Conservation (phyloP, 352 stramenopile species). For the Phytophthora meadii region DNA sequence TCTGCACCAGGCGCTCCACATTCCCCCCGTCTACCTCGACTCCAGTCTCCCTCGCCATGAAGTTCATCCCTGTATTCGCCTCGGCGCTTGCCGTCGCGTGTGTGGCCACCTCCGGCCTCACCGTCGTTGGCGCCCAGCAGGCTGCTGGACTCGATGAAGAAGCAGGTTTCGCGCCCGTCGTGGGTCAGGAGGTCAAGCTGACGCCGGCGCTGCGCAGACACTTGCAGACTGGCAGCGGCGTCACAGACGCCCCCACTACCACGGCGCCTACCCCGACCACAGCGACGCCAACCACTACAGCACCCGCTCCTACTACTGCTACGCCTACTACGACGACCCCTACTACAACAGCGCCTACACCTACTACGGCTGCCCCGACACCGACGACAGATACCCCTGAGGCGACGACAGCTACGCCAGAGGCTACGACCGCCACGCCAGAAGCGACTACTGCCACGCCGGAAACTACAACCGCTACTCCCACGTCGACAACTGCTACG, state of each 20-base stretch:
- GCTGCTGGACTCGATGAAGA: conserved; percentile 13
- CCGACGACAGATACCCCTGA: conserved; percentile 2
- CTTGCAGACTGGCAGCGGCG: conserved; percentile 31
- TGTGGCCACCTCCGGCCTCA: conserved; percentile 19
- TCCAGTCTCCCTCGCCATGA: conserved; percentile 29
- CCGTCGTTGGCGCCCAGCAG: neutral
- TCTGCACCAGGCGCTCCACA: conserved; percentile 11
- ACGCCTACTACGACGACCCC: conserved; percentile 21
- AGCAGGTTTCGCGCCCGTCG: conserved; percentile 19
- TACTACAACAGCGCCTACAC: neutral
- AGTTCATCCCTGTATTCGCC: conserved; percentile 38
- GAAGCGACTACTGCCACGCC: conserved; percentile 13
- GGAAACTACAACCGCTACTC: conserved; percentile 21
- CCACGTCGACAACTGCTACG: conserved; percentile 14
- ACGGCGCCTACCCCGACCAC: conserved; percentile 13
- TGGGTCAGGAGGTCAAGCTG: conserved; percentile 24
- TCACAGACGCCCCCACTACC: conserved; percentile 9
- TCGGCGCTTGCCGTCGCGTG: conserved; percentile 33
- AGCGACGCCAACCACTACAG: conserved; percentile 16
- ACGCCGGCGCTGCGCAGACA: conserved; percentile 29
- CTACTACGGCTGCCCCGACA: conserved; percentile 11
- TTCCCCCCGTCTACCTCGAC: conserved; percentile 31
- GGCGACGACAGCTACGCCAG: conserved; percentile 16
- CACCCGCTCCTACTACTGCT: conserved; percentile 10
- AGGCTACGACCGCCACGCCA: conserved; percentile 10